A percentile compares a stretch with the other conserved stretches of the same genome.
phyloP scores from a whole-genome alignment of 495 filamentous ascomycete genomes.

The Penicillium diatomitis region DNA sequence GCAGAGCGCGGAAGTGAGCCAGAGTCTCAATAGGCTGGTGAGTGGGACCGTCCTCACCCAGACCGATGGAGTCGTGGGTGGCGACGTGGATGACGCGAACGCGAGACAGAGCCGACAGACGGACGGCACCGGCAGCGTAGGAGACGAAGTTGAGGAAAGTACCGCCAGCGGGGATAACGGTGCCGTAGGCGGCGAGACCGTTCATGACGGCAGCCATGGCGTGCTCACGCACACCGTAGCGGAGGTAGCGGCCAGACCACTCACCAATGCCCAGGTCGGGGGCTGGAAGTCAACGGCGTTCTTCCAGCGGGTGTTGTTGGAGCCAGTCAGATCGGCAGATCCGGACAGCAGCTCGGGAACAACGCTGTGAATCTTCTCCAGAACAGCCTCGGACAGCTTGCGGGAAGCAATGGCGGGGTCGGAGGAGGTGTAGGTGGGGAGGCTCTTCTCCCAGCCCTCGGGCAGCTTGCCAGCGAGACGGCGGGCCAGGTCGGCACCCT shows the following conservation, averaged over 20 bases:
- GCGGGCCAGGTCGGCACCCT: slow-evolving; percentile 71
- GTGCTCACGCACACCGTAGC: slow-evolving; percentile 96
- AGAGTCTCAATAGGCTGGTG: slow-evolving; percentile 99
- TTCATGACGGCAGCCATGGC: slow-evolving; percentile 98
- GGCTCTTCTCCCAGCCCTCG: slow-evolving; percentile 92
- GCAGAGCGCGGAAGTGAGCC: slow-evolving; percentile 96
- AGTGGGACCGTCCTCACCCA: slow-evolving; percentile 97
- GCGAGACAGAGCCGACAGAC: slow-evolving; percentile 86
- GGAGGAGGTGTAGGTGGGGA: slow-evolving; percentile 83
- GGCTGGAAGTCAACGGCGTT: slow-evolving; percentile 96
- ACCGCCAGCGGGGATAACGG: slow-evolving; percentile 84
- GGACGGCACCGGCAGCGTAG: slow-evolving; percentile 91
- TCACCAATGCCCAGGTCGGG: slow-evolving; percentile 70
- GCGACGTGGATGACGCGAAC: slow-evolving; percentile 92
- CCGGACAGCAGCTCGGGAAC: slow-evolving; percentile 91
- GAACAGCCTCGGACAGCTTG: slow-evolving; percentile 90
- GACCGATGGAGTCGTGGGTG: slow-evolving; percentile 98
- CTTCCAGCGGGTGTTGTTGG: slow-evolving; percentile 98
- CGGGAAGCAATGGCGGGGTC: slow-evolving; percentile 82
- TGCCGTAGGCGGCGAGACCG: slow-evolving; percentile 92
- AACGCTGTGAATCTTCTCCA: slow-evolving; percentile 74
- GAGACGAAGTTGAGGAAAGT: slow-evolving; percentile 99
- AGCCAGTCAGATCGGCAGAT: slow-evolving; percentile 95
- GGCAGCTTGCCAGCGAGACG: slow-evolving; percentile 78
- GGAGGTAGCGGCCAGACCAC: slow-evolving; percentile 86